phyloP scores from a whole-genome alignment of 2,329 filamentous ascomycete species.

The Calonectria fujianensis region DNA sequence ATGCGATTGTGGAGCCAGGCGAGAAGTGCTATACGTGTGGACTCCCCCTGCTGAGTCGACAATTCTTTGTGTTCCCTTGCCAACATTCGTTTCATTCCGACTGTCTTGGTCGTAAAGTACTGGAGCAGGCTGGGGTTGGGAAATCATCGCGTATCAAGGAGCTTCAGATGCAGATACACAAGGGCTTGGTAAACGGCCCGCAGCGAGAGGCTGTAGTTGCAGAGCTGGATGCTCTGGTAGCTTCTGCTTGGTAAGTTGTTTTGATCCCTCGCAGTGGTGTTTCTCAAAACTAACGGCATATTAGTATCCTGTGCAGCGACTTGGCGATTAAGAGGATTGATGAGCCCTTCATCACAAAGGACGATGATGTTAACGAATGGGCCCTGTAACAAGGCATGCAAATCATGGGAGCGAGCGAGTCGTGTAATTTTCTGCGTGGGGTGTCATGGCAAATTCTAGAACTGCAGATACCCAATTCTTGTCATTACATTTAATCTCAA shows the following conservation, averaged over 20 bases:
- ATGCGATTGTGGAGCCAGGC: slow-evolving; percentile 96
- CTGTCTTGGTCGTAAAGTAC: slow-evolving; percentile 89
- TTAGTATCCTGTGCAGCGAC: slow-evolving; percentile 93
- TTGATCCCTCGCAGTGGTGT: background rate
- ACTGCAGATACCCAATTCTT: slow-evolving; percentile 55
- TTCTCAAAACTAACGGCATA: slow-evolving; percentile 50
- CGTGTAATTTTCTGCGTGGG: slow-evolving; percentile 42
- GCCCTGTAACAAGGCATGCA: slow-evolving; percentile 68
- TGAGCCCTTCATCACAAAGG: slow-evolving; percentile 87
- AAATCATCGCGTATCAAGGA: slow-evolving; percentile 89
- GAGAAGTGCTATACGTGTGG: slow-evolving; percentile 95
- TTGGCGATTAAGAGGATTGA: slow-evolving; percentile 96
- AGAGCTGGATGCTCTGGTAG: slow-evolving; percentile 94
- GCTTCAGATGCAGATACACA: slow-evolving; percentile 88
- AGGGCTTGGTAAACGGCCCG: slow-evolving; percentile 80
- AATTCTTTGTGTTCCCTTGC: slow-evolving; percentile 99
- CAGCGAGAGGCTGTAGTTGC: slow-evolving; percentile 88
- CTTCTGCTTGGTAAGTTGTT: slow-evolving; percentile 84
- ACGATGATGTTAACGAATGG: slow-evolving; percentile 89
- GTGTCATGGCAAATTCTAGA: slow-evolving; percentile 52
- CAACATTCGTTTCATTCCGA: slow-evolving; percentile 99
- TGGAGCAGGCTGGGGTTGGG: slow-evolving; percentile 85
- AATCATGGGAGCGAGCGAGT: slow-evolving; percentile 41
- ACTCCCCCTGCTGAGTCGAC: slow-evolving; percentile 88
- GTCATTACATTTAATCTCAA: slow-evolving; percentile 38